Evolutionary conservation across 345 rosid species (phyloP).

Genomic region (Cardamine chenopodiifolia): DNA sequence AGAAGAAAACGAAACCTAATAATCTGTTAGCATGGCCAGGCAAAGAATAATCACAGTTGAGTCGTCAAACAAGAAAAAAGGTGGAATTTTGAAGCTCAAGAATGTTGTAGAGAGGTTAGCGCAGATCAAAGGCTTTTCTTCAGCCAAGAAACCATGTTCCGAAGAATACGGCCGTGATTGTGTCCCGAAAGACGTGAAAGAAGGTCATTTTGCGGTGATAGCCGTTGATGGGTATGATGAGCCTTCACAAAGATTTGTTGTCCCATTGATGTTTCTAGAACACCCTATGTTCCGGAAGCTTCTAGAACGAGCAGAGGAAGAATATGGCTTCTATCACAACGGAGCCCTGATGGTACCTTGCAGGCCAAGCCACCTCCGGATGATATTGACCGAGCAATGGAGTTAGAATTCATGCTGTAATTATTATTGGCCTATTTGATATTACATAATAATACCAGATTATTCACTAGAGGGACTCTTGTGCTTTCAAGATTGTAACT

Average conservation of each 20-base stretch:
- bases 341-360: conserved; percentile 58
- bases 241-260: conserved; percentile 56
- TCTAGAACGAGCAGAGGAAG: conserved; percentile 51
- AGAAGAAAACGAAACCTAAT: background rate
- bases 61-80: conserved; percentile 33
- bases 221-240: conserved; percentile 53
- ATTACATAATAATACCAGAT: conserved; percentile 9
- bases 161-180: conserved; percentile 26
- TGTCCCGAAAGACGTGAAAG: conserved; percentile 72
- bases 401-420: conserved; percentile 13
- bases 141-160: conserved; percentile 32
- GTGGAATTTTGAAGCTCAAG: conserved; percentile 48
- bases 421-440: background rate
- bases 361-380: conserved; percentile 44
- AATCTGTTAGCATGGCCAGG: conserved; percentile 39
- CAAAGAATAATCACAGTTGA: conserved; percentile 38
- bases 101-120: conserved; percentile 43
- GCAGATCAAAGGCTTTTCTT: conserved; percentile 38
- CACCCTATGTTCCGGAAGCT: conserved; percentile 50
- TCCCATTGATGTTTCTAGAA: conserved; percentile 53
- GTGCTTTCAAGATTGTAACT: background rate
- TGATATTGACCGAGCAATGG: conserved; percentile 42
- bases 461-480: conserved; percentile 3
- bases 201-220: conserved; percentile 70
- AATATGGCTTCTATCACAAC: conserved; percentile 46